phyloP scores from a whole-genome alignment of 306 rosid genomes.

The Rosa rugosa region DNA sequence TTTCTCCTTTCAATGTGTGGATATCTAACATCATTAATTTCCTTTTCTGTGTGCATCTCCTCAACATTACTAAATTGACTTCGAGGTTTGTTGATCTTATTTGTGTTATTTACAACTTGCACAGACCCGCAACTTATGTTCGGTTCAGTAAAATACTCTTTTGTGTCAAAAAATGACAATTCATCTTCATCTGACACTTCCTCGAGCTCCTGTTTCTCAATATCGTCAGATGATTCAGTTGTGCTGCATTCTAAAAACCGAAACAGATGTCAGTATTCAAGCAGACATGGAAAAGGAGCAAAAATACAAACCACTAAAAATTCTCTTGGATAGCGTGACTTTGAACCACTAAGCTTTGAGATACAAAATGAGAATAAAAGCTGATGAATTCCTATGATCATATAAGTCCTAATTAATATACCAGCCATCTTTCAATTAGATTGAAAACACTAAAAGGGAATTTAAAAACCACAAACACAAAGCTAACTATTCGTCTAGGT shows the following conservation, averaged over 20 bases:
- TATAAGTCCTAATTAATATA: not conserved
- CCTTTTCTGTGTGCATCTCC: conserved; percentile 41
- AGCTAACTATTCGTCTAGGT: not conserved
- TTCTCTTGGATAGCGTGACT: not conserved
- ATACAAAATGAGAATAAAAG: not conserved
- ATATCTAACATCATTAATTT: conserved; percentile 30
- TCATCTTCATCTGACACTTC: conserved; percentile 93
- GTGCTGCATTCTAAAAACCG: conserved; percentile 81
- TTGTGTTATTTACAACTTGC: conserved; percentile 33
- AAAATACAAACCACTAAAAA: not conserved
- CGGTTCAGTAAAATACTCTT: conserved; percentile 67
- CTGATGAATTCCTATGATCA: not conserved
- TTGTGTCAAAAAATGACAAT: conserved; percentile 62
- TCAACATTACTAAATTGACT: conserved; percentile 39
- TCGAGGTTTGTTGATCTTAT: conserved; percentile 33
- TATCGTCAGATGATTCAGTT: conserved; percentile 87
- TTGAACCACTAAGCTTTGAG: conserved; percentile 3
- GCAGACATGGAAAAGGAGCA: not conserved
- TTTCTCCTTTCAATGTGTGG: conserved; percentile 63
- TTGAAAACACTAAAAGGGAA: no score
- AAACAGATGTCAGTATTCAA: conserved; percentile 22
- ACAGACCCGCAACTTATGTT: conserved; percentile 44
- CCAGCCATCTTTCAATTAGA: not conserved
- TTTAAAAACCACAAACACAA: not conserved
- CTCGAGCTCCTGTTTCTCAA: conserved; percentile 85